These are phyloP conservation scores for Globisporangium recalcitrans DNA, from an alignment of 352 stramenopile genomes.

Conservation along the genomic window DNA sequence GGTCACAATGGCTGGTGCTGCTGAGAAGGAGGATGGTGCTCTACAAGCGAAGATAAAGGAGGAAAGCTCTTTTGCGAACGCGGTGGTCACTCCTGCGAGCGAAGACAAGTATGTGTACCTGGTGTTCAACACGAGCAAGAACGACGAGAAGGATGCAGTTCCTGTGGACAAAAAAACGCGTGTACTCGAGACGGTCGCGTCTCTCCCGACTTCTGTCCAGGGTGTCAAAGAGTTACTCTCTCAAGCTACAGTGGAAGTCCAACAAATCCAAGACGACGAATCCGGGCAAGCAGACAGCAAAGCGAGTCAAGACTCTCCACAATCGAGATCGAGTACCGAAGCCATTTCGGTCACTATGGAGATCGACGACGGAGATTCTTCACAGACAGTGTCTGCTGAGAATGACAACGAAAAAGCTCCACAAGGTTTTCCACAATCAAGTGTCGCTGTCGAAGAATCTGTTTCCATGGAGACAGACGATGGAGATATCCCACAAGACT, in stretches of 20 bases:
- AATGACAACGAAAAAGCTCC: not conserved
- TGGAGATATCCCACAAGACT: not conserved
- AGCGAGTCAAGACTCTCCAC: not conserved
- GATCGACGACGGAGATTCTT: not conserved
- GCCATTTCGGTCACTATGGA: not conserved
- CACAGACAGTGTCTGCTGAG: not conserved
- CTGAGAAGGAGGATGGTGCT: constrained; percentile 2
- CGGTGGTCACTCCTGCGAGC: not conserved
- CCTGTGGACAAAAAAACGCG: not conserved
- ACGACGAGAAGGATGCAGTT: not conserved
- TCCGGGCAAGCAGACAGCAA: not conserved
- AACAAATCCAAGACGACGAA: not conserved
- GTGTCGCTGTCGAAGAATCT: not conserved
- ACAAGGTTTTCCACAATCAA: not conserved
- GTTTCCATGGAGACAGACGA: not conserved
- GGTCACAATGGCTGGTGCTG: not conserved
- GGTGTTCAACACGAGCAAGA: not conserved
- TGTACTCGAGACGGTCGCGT: not conserved
- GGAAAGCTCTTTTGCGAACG: not conserved
- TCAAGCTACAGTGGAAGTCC: not conserved
- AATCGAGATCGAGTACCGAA: not conserved
- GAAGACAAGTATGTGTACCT: not conserved
- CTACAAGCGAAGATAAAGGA: not conserved
- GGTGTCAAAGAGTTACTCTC: not conserved
- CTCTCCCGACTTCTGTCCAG: not conserved